Evolutionary conservation across 2,329 filamentous ascomycete genomes (phyloP).

Genomic region (Aspergillus aculeatus): DNA sequence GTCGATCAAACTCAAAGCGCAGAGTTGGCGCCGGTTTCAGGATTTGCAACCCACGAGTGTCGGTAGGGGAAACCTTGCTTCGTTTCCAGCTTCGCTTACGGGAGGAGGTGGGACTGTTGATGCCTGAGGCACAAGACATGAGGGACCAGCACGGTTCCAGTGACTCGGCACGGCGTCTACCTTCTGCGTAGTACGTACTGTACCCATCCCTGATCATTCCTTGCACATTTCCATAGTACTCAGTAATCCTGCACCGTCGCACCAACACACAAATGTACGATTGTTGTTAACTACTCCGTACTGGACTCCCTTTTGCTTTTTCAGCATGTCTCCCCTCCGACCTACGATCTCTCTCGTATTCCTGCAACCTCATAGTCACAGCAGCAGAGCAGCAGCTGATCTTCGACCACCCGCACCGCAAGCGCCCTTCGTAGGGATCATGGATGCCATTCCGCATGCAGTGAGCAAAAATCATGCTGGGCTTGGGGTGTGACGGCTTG

Average conservation of each 20-base stretch:
- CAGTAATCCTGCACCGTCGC: too few relatives aligned
- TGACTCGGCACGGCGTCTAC: neutral
- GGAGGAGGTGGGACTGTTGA: neutral
- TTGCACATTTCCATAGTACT: neutral
- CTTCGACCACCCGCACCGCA: neutral
- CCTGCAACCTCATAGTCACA: neutral
- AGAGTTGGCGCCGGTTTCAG: conserved; percentile 5
- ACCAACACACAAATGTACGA: neutral
- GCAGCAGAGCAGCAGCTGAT: neutral
- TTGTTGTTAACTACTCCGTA: neutral
- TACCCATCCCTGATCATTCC: neutral
- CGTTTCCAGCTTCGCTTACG: neutral
- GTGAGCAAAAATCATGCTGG: neutral
- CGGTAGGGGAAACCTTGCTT: neutral
- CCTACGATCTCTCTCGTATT: conserved; percentile 7
- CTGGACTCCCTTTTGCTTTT: neutral
- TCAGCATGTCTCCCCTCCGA: neutral
- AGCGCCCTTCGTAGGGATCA: neutral
- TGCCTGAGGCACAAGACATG: neutral
- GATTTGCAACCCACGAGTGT: neutral
- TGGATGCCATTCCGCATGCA: neutral
- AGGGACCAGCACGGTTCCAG: too few relatives aligned
- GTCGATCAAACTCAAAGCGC: conserved; percentile 7
- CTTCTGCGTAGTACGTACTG: neutral
- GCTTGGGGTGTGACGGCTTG: neutral